Evolutionary conservation across 257 asterid species (phyloP), one percentile per base, ranked within the genome.

Genomic region (Solanum chmielewskii): DNA sequence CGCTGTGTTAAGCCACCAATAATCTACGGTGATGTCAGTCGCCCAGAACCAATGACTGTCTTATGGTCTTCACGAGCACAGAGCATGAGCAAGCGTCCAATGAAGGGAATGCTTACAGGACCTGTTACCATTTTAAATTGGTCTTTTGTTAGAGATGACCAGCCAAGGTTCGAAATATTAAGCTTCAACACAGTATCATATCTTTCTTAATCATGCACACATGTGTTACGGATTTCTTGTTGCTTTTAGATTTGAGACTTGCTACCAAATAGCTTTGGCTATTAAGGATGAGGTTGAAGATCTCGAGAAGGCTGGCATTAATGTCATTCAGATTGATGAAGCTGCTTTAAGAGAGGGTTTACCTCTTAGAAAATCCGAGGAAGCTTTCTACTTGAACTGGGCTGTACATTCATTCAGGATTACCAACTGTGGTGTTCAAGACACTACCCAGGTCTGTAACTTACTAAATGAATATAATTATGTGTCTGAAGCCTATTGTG

Each of bases 81-180:
- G 91, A 94, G 97, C 96, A 94, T 95, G 98, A 97, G 98, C 87
- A 94, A 94, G 92, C 99, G 98, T 92, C 99, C 99, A 66, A 97
- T 97, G 99, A 97, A 95, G 89, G 99, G 99, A 90, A 95, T 97
- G 99, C 99, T 97, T 89, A 97, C 99, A 4, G 99, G 99, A 87
- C 99, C 99, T 2, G 99, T 97, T 35, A 95, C 99, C 88, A 97
- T 97, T 84, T 98, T 97, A 87, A 95, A 97, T 90, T 97, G 99
- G 99, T 97, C 99, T 29, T 97, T 97, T 76, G 99, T 97, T 12
- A 89, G 99, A 87, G 94, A 97, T 42, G 99, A 97, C 92, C 99
- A 94, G 87, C 99, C 98, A 1, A 94, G 99, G 99, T 95, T 68
- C 20, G 33, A 93, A 74, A 77, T 33, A 27, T 56, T 47, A 0